These are phyloP conservation scores for Gilbertella persicaria DNA, from an alignment of 371 early-diverging fungal species.

Conservation along the genomic window DNA sequence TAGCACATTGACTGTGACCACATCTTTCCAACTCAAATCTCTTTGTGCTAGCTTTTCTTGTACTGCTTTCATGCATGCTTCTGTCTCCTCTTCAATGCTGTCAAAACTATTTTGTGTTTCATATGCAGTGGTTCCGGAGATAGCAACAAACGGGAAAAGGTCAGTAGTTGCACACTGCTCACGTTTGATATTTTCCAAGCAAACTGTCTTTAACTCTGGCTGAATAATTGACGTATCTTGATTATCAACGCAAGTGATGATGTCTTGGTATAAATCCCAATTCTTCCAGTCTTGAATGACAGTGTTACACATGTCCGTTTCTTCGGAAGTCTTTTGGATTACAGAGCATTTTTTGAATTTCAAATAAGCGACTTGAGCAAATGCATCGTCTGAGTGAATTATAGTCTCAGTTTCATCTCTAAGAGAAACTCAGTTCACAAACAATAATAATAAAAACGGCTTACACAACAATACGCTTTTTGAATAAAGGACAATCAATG, in stretches of 20 bases:
- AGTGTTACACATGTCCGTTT: constrained; percentile 17
- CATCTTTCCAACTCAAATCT: constrained; percentile 46
- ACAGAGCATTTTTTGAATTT: constrained; percentile 61
- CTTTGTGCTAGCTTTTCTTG: constrained; percentile 14
- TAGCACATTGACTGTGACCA: constrained; percentile 65
- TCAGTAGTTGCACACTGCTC: background rate
- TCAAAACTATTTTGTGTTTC: constrained; percentile 1
- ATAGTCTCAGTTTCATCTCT: constrained; percentile 73
- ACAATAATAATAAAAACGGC: constrained; percentile 6
- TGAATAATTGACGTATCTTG: background rate
- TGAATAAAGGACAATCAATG: constrained; percentile 97
- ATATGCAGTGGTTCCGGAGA: constrained; percentile 42
- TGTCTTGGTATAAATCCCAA: constrained; percentile 18
- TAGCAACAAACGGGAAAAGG: constrained; percentile 22
- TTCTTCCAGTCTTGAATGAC: constrained; percentile 22
- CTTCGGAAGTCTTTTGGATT: constrained; percentile 56
- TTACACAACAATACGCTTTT: constrained; percentile 71
- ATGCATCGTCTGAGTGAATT: constrained; percentile 81
- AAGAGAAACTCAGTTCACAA: background rate
- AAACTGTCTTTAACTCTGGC: background rate
- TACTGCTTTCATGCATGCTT: constrained; percentile 38
- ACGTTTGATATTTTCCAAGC: background rate
- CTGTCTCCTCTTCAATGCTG: constrained; percentile 43
- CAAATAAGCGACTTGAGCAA: constrained; percentile 85
- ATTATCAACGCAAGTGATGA: constrained; percentile 9